Percentiles rank a stretch among this genome's conserved stretches.
Conservation (phyloP, 345 rosid genomes). For the Kernera saxatilis region DNA sequence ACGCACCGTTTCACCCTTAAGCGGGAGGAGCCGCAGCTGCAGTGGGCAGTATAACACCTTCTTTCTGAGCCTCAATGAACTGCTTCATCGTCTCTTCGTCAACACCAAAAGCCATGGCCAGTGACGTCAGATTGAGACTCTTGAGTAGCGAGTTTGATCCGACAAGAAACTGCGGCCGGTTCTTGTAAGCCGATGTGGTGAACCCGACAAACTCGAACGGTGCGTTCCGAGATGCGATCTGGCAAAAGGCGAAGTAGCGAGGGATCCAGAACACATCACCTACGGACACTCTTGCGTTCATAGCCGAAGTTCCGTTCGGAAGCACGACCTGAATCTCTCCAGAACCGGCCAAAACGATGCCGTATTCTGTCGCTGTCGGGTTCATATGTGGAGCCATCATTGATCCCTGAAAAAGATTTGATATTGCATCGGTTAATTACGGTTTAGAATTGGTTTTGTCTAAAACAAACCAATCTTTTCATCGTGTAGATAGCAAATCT, state of each 20-base stretch:
- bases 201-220: slow-evolving; percentile 79
- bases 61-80: slow-evolving; percentile 44
- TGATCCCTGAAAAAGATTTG: slow-evolving; percentile 47
- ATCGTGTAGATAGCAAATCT: too few species aligned
- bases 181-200: slow-evolving; percentile 73
- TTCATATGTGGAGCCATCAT: slow-evolving; percentile 97
- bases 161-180: slow-evolving; percentile 74
- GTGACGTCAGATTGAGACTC: slow-evolving; percentile 39
- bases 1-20: not conserved
- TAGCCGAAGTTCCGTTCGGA: slow-evolving; percentile 74
- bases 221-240: slow-evolving; percentile 55
- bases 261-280: slow-evolving; percentile 83
- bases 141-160: slow-evolving; percentile 59
- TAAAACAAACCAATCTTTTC: not conserved
- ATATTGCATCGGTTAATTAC: not conserved
- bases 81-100: slow-evolving; percentile 35
- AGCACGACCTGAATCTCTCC: slow-evolving; percentile 67
- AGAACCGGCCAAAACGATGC: slow-evolving; percentile 54
- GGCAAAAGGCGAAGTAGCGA: slow-evolving; percentile 80
- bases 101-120: slow-evolving; percentile 56
- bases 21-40: slow-evolving; percentile 50
- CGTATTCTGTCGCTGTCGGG: slow-evolving; percentile 83
- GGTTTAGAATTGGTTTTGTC: not conserved
- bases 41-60: slow-evolving; percentile 63
- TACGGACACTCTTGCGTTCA: slow-evolving; percentile 46